Percentiles rank a stretch among this genome's conserved stretches.
Conservation (phyloP, 257 asterid genomes). For the Striga asiatica region DNA sequence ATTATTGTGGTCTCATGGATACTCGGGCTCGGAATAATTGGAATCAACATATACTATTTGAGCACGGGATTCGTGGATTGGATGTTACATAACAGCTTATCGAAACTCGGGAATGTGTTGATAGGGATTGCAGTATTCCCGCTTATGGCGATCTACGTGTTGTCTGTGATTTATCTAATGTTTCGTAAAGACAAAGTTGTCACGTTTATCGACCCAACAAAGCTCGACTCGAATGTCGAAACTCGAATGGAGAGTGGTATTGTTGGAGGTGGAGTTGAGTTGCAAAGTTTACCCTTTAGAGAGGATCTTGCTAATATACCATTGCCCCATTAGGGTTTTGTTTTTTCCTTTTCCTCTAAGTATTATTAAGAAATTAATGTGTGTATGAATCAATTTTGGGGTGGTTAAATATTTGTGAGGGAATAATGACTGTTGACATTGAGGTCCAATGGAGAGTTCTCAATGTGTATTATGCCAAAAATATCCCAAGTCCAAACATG, state of each 20-base stretch:
- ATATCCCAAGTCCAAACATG: too few species aligned
- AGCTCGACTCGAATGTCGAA: conserved; percentile 25
- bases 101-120: conserved; percentile 57
- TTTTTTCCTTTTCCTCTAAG: too few species aligned
- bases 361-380: too few species aligned
- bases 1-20: conserved; percentile 73
- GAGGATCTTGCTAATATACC: not conserved
- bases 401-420: too few species aligned
- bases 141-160: conserved; percentile 50
- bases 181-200: conserved; percentile 60
- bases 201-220: conserved; percentile 44
- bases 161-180: conserved; percentile 64
- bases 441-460: too few species aligned
- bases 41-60: conserved; percentile 74
- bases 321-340: not conserved
- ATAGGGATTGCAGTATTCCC: conserved; percentile 72
- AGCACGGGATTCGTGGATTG: conserved; percentile 59
- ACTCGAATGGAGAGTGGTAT: conserved; percentile 34
- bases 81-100: conserved; percentile 51
- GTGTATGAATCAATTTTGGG: too few species aligned
- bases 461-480: too few species aligned
- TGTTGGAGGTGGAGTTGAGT: conserved; percentile 10
- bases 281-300: not conserved
- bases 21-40: conserved; percentile 72
- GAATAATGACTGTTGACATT: too few species aligned